Conservation (phyloP, 1,139 yeast species). For the Yamadazyma pseudoaaseri region DNA sequence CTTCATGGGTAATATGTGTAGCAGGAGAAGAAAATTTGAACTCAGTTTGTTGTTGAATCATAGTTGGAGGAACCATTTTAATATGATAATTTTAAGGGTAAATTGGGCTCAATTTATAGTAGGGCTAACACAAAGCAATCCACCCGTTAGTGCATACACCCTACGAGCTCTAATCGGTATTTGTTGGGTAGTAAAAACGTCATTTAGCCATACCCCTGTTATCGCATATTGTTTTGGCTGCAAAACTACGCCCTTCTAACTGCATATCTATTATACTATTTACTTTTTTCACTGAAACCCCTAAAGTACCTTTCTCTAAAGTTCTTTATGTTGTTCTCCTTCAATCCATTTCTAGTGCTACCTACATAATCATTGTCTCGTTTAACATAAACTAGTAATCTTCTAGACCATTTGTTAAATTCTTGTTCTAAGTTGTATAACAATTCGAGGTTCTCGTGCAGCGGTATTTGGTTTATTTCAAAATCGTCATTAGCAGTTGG, state of each 20-base stretch:
- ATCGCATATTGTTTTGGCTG: background rate
- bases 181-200: no score
- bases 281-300: slow-evolving; percentile 51
- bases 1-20: slow-evolving; percentile 8
- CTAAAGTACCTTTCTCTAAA: slow-evolving; percentile 82
- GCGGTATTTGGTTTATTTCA: slow-evolving; percentile 71
- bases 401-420: slow-evolving; percentile 89
- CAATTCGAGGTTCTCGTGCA: slow-evolving; percentile 70
- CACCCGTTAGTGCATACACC: no score
- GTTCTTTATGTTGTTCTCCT: slow-evolving; percentile 43
- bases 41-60: slow-evolving; percentile 27
- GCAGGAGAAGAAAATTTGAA: slow-evolving; percentile 5
- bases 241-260: background rate
- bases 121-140: no score
- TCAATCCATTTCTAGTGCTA: slow-evolving; percentile 47
- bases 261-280: slow-evolving; percentile 14
- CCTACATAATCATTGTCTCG: slow-evolving; percentile 62
- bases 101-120: no score
- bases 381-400: slow-evolving; percentile 77
- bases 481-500: slow-evolving; percentile 93
- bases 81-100: no score
- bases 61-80: slow-evolving; percentile 38
- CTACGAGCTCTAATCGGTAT: no score
- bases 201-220: no score
- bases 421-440: slow-evolving; percentile 79